A percentile compares a stretch with the other conserved stretches of the same genome.
Evolutionary conservation across 805 yeast genomes (phyloP).

Genomic region (Huiozyma naganishii): DNA sequence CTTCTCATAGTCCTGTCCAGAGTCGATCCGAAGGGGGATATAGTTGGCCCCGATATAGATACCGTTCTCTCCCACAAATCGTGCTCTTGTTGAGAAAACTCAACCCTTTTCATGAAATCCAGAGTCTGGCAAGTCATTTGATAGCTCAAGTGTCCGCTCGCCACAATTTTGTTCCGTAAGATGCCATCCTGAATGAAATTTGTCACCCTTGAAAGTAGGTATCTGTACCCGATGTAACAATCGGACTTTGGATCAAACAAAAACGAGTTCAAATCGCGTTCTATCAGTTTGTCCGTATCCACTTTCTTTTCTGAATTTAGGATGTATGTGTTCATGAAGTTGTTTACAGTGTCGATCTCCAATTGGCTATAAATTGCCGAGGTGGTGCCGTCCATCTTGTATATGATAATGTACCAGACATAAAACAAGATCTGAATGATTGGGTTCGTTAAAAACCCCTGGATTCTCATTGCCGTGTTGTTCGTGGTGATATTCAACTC

Average conservation of each 20-base stretch:
- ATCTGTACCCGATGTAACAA: constrained; percentile 10
- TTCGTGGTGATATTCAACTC: constrained; percentile 4
- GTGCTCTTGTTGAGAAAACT: constrained; percentile 2
- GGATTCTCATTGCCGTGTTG: constrained; percentile 4
- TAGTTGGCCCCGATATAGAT: background rate
- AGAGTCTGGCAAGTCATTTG: constrained; percentile 6
- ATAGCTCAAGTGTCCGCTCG: constrained; percentile 5
- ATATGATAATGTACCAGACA: constrained; percentile 13
- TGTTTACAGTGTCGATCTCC: constrained; percentile 7
- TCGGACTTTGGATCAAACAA: constrained; percentile 9
- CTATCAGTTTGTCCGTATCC: constrained; percentile 9
- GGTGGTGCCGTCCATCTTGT: constrained; percentile 1
- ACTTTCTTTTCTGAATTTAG: constrained; percentile 6
- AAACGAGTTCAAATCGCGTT: constrained; percentile 9
- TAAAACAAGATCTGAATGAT: constrained; percentile 15
- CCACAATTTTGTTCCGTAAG: constrained; percentile 8
- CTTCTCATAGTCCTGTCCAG: background rate
- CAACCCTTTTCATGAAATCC: constrained; percentile 5
- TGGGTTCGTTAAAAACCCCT: constrained; percentile 12
- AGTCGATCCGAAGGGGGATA: background rate
- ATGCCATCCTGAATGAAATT: constrained; percentile 9
- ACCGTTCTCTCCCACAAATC: background rate
- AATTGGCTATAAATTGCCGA: background rate
- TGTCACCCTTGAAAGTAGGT: constrained; percentile 5
- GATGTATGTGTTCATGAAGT: constrained; percentile 11